Evolutionary conservation across 2,329 filamentous ascomycete genomes (phyloP).

Genomic region (Dactylonectria estremocensis): DNA sequence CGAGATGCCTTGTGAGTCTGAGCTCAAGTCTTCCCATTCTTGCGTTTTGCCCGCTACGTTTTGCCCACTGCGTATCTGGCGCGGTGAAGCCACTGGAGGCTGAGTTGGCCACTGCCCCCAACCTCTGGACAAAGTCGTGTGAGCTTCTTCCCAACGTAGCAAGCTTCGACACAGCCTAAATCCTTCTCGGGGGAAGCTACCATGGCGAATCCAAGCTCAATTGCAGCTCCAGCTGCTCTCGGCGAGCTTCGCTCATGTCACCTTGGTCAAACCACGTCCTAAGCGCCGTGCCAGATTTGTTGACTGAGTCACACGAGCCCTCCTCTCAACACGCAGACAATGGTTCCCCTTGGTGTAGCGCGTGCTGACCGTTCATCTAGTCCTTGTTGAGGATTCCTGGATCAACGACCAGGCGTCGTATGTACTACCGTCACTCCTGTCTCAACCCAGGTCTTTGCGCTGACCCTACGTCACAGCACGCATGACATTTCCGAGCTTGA

Average conservation of each 20-base stretch:
- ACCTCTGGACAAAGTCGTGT: constrained; percentile 25
- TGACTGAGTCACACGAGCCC: constrained; percentile 20
- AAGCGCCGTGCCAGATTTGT: constrained; percentile 21
- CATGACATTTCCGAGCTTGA: constrained; percentile 80
- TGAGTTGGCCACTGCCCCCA: constrained; percentile 11
- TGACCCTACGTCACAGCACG: constrained; percentile 58
- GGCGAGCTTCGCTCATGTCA: constrained; percentile 25
- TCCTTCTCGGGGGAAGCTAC: constrained; percentile 19
- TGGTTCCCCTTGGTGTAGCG: constrained; percentile 14
- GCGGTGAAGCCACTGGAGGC: constrained; percentile 9
- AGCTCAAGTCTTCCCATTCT: not conserved
- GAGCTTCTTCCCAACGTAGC: constrained; percentile 24
- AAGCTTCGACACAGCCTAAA: constrained; percentile 29
- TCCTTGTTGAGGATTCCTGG: constrained; percentile 58
- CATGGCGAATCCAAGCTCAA: constrained; percentile 36
- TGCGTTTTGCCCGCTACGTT: not conserved
- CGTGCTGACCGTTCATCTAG: constrained; percentile 47
- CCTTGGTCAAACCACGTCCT: constrained; percentile 9
- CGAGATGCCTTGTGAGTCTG: constrained; percentile 59
- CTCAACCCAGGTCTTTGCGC: constrained; percentile 27
- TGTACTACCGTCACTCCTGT: constrained; percentile 31
- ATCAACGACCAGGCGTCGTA: constrained; percentile 58
- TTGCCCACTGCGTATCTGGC: constrained; percentile 13
- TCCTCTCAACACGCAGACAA: constrained; percentile 17
- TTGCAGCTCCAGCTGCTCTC: constrained; percentile 36